Evolutionary conservation across 2,329 filamentous ascomycete species (phyloP), one percentile per base, ranked within the genome.

Genomic region (Ceratocystis ficicola): DNA sequence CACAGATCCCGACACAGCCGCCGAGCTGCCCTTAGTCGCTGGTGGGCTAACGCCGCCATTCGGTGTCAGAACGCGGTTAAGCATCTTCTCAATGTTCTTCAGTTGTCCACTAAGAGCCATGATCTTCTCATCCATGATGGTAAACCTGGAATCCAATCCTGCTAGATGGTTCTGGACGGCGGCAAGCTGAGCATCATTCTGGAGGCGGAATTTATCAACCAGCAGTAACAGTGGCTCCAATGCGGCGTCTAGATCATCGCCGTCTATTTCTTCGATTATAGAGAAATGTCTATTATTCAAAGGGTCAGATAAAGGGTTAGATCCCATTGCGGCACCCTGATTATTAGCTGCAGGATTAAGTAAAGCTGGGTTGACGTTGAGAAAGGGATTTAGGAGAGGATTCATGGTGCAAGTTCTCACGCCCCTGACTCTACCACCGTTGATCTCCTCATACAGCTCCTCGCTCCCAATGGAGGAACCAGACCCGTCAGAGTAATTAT

Each of bases 21-120:
- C 22, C 7, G 15, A 3, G 15, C n/a, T n/a, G 15, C 15, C 17
- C 1, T 8, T 59, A 12, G 41, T 15, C 5, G 7, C 60, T 20
- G 60, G 7, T 15, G 17, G 20, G 4, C 20, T 22, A 15, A 25
- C 60, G 15, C 17, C 17, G 12, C 7, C n/a, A n/a, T 48, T 48
- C 15, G 30, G 4, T n/a, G 41, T 12, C 12, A 48, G 12, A 17
- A 46, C 20, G 25, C 28, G 41, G 5, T n/a, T 41, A 17, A 62
- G 60, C 22, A 62, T 28, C 4, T n/a, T 44, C 22, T 62, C 60
- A 10, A 62, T 62, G 8, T 48, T 62, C 25, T 62, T 41, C 41
- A 62, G 8, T 5, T 44, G 60, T 1, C 22, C 22, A 15, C 46
- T 44, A 8, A 62, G 30, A 4, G 60, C 22, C 22, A 3, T 20